Evolutionary conservation across 495 filamentous ascomycete species (phyloP).

Genomic region (Thermochaetoides thermophila): DNA sequence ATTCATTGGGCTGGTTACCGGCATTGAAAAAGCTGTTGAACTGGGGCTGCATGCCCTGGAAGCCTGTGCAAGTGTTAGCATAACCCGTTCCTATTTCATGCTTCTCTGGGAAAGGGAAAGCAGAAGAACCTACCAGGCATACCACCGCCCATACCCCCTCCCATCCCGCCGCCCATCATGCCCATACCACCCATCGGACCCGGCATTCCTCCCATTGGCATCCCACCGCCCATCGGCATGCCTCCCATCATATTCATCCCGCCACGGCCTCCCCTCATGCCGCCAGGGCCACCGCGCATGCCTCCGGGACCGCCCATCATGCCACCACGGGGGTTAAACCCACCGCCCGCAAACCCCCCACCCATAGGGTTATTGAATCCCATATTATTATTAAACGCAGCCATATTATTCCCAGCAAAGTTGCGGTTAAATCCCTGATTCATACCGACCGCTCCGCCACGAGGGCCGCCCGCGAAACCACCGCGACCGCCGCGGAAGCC

Average conservation of each 20-base stretch:
- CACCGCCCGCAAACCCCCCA: constrained; percentile 46
- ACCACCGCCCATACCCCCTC: constrained; percentile 43
- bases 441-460: constrained; percentile 14
- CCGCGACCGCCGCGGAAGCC: constrained; percentile 24
- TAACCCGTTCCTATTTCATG: not conserved
- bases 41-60: constrained; percentile 50
- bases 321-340: constrained; percentile 42
- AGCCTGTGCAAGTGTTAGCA: constrained; percentile 36
- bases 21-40: constrained; percentile 74
- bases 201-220: constrained; percentile 17
- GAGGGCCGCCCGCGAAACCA: constrained; percentile 20
- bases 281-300: constrained; percentile 16
- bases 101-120: not conserved
- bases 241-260: constrained; percentile 25
- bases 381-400: constrained; percentile 21
- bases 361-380: constrained; percentile 44
- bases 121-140: not conserved
- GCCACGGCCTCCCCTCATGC: constrained; percentile 52
- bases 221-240: constrained; percentile 20
- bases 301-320: constrained; percentile 59
- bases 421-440: constrained; percentile 32
- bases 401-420: constrained; percentile 23
- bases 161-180: constrained; percentile 7
- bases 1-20: constrained; percentile 18
- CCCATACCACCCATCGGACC: constrained; percentile 25